Evolutionary conservation across 2,329 filamentous ascomycete genomes (phyloP).

Genomic region (Aspergillus proliferans): DNA sequence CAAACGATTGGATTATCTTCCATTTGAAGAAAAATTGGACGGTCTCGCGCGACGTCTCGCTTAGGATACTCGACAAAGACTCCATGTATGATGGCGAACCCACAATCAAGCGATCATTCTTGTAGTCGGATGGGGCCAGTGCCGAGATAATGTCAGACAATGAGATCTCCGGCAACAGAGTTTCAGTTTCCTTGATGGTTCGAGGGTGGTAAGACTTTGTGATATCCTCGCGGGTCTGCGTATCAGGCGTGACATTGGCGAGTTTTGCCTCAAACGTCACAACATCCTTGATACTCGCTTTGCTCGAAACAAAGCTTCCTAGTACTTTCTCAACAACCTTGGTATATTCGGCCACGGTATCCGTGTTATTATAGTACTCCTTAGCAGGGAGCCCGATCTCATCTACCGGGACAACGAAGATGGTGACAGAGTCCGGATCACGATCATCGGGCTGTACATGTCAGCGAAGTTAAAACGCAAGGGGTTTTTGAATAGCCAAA

Average conservation of each 20-base stretch:
- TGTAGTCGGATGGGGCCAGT: constrained; percentile 48
- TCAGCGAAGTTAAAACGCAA: background rate
- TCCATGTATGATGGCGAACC: constrained; percentile 56
- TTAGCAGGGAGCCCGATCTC: constrained; percentile 56
- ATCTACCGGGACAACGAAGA: constrained; percentile 41
- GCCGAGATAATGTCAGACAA: constrained; percentile 48
- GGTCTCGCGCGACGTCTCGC: constrained; percentile 48
- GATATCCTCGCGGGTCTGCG: constrained; percentile 55
- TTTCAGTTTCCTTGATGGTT: constrained; percentile 50
- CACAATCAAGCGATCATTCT: constrained; percentile 51
- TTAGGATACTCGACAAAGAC: constrained; percentile 51
- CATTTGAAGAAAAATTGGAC: constrained; percentile 59
- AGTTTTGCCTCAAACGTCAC: constrained; percentile 57
- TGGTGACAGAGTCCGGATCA: constrained; percentile 49
- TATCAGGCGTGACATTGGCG: constrained; percentile 53
- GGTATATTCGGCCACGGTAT: constrained; percentile 49
- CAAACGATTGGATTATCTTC: constrained; percentile 54
- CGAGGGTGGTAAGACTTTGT: constrained; percentile 63
- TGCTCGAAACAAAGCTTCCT: constrained; percentile 30
- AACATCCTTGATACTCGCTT: constrained; percentile 35
- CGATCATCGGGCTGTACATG: constrained; percentile 43
- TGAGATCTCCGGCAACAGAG: constrained; percentile 52
- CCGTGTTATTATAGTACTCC: constrained; percentile 54
- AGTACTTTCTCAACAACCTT: constrained; percentile 38
- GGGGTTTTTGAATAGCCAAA: background rate